These are phyloP conservation scores for Teratosphaeria viscida DNA, from an alignment of 2,329 filamentous ascomycete genomes.

Conservation along the genomic window DNA sequence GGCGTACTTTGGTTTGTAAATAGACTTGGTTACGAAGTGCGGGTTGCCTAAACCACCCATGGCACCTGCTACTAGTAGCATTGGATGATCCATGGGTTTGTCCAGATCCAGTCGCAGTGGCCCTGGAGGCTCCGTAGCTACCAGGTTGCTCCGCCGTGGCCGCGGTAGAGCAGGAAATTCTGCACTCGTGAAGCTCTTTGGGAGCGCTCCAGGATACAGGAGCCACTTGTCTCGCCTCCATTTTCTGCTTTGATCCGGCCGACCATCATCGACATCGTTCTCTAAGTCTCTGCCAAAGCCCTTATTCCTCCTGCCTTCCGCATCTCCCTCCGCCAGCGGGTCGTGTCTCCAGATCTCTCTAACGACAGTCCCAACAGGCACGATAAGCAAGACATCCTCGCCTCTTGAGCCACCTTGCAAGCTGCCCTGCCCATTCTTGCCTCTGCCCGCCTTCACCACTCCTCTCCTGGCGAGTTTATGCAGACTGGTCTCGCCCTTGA, in stretches of 20 bases:
- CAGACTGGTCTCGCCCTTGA: constrained; percentile 80
- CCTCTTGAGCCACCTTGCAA: constrained; percentile 66
- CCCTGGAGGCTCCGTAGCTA: constrained; percentile 57
- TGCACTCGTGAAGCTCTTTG: constrained; percentile 54
- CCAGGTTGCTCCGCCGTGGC: constrained; percentile 46
- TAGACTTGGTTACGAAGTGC: constrained; percentile 72
- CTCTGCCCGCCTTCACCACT: constrained; percentile 61
- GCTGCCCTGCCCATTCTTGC: constrained; percentile 69
- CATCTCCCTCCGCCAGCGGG: constrained; percentile 59
- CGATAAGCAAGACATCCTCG: constrained; percentile 76
- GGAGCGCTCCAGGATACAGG: constrained; percentile 68
- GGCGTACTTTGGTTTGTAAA: constrained; percentile 71
- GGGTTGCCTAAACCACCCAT: constrained; percentile 88
- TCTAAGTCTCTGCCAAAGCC: constrained; percentile 19
- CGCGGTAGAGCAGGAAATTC: constrained; percentile 49
- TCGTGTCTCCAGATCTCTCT: constrained; percentile 71
- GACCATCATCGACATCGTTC: constrained; percentile 10
- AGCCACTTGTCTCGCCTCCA: constrained; percentile 64
- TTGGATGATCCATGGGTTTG: constrained; percentile 67
- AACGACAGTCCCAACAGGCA: constrained; percentile 86
- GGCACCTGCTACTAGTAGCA: constrained; percentile 77
- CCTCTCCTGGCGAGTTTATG: constrained; percentile 79
- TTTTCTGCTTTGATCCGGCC: constrained; percentile 30
- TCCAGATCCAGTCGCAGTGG: constrained; percentile 54
- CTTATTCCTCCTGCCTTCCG: constrained; percentile 21